Percentiles rank a stretch among this genome's conserved stretches.
phyloP scores from a whole-genome alignment of 2,329 filamentous ascomycete genomes.

The Aspergillus niger region DNA sequence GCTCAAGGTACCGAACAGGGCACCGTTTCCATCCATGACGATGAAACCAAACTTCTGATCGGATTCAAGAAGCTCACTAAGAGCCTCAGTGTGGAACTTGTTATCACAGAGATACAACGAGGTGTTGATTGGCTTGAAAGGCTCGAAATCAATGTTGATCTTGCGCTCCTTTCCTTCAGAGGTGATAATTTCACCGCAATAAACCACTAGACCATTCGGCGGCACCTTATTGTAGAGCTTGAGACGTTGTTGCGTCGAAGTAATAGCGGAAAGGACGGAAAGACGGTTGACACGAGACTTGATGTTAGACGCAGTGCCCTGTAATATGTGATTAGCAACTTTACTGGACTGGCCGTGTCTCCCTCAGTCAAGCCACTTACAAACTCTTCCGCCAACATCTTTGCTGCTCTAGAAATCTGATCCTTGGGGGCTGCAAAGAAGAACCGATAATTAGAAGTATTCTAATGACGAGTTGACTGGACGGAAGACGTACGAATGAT shows the following conservation, averaged over 20 bases:
- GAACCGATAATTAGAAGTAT: conserved; percentile 21
- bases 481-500: conserved; percentile 79
- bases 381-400: conserved; percentile 99
- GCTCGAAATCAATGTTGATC: conserved; percentile 99
- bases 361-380: conserved; percentile 54
- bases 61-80: conserved; percentile 95
- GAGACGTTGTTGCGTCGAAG: conserved; percentile 96
- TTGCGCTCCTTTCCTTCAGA: conserved; percentile 98
- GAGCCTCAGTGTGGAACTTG: conserved; percentile 98
- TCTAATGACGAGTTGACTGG: not conserved
- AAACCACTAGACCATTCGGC: conserved; percentile 94
- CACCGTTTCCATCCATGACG: conserved; percentile 99
- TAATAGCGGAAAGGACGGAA: conserved; percentile 96
- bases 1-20: conserved; percentile 92
- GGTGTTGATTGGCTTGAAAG: conserved; percentile 99
- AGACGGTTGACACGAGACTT: conserved; percentile 99
- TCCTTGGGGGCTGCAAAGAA: conserved; percentile 79
- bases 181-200: conserved; percentile 99
- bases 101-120: conserved; percentile 99
- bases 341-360: not conserved
- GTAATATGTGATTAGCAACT: conserved; percentile 16
- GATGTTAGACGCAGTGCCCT: conserved; percentile 99
- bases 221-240: conserved; percentile 99
- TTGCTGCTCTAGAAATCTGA: conserved; percentile 90
- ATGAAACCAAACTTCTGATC: conserved; percentile 99